phyloP scores from a whole-genome alignment of 2,329 filamentous ascomycete species.

The Cladosporium sp. region DNA sequence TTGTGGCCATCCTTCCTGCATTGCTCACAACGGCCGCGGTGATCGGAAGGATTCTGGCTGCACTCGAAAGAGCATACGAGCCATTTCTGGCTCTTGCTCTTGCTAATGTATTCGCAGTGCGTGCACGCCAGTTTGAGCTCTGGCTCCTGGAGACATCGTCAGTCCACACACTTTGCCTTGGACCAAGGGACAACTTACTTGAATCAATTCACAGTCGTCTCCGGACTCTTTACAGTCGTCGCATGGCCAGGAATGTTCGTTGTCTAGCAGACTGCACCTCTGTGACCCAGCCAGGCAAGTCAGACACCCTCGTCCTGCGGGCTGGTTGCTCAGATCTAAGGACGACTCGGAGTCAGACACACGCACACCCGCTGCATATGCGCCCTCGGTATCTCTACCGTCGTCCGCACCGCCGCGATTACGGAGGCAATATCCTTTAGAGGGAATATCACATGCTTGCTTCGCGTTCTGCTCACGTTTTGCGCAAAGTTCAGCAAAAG shows the following conservation, averaged over 20 bases:
- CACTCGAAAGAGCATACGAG: conserved; percentile 38
- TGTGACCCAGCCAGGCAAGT: conserved; percentile 33
- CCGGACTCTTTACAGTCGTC: conserved; percentile 34
- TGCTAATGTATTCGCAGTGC: conserved; percentile 27
- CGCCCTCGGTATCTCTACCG: background rate
- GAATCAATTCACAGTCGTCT: conserved; percentile 40
- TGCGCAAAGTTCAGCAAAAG: conserved; percentile 6
- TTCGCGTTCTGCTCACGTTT: background rate
- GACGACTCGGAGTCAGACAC: background rate
- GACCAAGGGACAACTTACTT: conserved; percentile 8
- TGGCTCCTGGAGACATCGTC: conserved; percentile 23
- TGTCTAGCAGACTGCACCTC: conserved; percentile 38
- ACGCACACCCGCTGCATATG: background rate
- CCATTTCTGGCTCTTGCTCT: conserved; percentile 25
- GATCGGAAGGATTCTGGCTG: conserved; percentile 9
- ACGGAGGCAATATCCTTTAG: conserved; percentile 20
- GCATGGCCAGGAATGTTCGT: conserved; percentile 41
- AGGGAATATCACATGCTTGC: conserved; percentile 13
- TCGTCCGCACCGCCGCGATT: background rate
- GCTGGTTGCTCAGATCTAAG: conserved; percentile 27
- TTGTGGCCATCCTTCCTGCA: conserved; percentile 34
- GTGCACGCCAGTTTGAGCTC: conserved; percentile 39
- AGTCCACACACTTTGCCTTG: background rate
- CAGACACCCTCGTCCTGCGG: conserved; percentile 34
- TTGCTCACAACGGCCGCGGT: conserved; percentile 30